These are phyloP conservation scores for Scenedesmus sp. DNA, from an alignment of 163 green algal species.

Conservation along the genomic window DNA sequence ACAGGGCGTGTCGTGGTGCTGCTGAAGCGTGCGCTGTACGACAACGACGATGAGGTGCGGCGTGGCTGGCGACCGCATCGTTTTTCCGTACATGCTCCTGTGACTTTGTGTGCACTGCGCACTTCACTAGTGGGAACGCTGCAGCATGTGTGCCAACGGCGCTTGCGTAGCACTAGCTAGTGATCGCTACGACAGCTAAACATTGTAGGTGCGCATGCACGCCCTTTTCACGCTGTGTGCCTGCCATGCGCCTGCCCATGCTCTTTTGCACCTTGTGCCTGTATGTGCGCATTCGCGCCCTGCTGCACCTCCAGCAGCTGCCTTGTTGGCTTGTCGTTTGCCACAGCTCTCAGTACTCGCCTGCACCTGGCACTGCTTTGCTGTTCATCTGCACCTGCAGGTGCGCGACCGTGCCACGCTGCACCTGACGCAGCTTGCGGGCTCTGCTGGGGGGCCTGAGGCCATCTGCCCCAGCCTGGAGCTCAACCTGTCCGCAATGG, in stretches of 20 bases:
- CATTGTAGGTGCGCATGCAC: too few relatives aligned
- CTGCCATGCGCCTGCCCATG: too few relatives aligned
- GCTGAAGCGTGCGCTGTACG: conserved; percentile 91
- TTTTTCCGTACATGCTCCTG: too few relatives aligned
- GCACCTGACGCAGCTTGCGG: conserved; percentile 88
- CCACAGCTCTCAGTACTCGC: too few relatives aligned
- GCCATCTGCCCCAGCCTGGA: conserved; percentile 63
- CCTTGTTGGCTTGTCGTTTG: background rate
- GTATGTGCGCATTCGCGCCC: background rate
- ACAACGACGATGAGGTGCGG: conserved; percentile 97
- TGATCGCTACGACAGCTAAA: too few relatives aligned
- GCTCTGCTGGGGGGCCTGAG: conserved; percentile 64
- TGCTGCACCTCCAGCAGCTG: background rate
- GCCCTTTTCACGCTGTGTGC: too few relatives aligned
- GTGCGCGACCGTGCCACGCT: conserved; percentile 96
- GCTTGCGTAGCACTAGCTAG: too few relatives aligned
- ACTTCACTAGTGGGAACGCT: too few relatives aligned
- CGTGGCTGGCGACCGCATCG: background rate
- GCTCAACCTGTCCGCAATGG: conserved; percentile 86
- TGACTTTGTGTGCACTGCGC: too few relatives aligned
- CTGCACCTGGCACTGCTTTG: conserved; percentile 80
- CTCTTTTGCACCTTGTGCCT: too few relatives aligned
- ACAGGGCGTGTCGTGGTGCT: conserved; percentile 86
- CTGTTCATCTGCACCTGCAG: conserved; percentile 58
- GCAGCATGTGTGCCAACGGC: too few relatives aligned